These are phyloP conservation scores for Hypoxylon cercidicola DNA, from an alignment of 495 filamentous ascomycete genomes.

Conservation along the genomic window DNA sequence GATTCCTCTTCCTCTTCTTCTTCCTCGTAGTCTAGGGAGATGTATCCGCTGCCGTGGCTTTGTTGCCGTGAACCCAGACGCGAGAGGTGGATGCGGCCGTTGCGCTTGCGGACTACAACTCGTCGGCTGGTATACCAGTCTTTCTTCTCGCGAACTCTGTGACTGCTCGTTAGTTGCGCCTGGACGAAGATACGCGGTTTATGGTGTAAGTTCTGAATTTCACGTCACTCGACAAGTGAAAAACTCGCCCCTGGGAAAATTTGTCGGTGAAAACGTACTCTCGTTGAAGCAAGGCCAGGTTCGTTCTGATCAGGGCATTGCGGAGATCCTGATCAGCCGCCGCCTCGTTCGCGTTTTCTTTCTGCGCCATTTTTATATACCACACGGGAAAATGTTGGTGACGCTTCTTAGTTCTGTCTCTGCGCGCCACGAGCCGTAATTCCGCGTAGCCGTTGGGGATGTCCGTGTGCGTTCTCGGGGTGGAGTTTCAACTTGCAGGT, in stretches of 20 bases:
- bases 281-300: slow-evolving; percentile 39
- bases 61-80: slow-evolving; percentile 31
- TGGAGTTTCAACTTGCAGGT: background rate
- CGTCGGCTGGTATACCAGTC: slow-evolving; percentile 37
- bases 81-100: slow-evolving; percentile 40
- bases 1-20: slow-evolving; percentile 10
- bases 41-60: slow-evolving; percentile 14
- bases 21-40: slow-evolving; percentile 23
- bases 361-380: slow-evolving; percentile 24
- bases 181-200: background rate
- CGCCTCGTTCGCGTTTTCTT: slow-evolving; percentile 15
- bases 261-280: slow-evolving; percentile 21
- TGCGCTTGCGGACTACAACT: slow-evolving; percentile 41
- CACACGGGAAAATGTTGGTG: background rate
- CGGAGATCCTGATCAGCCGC: slow-evolving; percentile 36
- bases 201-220: background rate
- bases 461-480: slow-evolving; percentile 17
- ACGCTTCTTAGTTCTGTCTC: slow-evolving; percentile 2
- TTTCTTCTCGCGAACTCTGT: slow-evolving; percentile 39
- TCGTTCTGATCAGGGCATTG: slow-evolving; percentile 37
- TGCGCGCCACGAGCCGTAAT: background rate
- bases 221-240: slow-evolving; percentile 13
- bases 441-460: slow-evolving; percentile 25
- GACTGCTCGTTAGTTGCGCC: background rate
- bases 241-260: too few species aligned